Evolutionary conservation across 768 basidiomycete genomes (phyloP).

Genomic region (Suillus paluster): DNA sequence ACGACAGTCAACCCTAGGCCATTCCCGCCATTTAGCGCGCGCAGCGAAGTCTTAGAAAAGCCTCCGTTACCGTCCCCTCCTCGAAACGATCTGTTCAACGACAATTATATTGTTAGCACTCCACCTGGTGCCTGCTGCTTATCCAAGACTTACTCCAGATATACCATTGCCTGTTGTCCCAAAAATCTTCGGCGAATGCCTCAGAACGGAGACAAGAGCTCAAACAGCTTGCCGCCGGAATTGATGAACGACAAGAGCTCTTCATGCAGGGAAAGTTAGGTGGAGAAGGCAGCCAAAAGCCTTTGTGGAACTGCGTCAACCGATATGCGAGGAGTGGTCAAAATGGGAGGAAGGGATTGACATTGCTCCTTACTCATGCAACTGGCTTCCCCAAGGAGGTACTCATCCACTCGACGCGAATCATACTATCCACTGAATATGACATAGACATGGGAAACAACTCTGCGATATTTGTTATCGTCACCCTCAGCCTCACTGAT

Average conservation of each 20-base stretch:
- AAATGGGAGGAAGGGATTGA: conserved; percentile 45
- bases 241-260: conserved; percentile 10
- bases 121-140: conserved; percentile 35
- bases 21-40: too few species aligned
- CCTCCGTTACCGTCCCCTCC: conserved; percentile 24
- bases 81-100: conserved; percentile 21
- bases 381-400: conserved; percentile 92
- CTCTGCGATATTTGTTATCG: conserved; percentile 55
- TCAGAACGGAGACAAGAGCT: conserved; percentile 15
- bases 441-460: conserved; percentile 78
- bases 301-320: conserved; percentile 59
- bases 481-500: conserved; percentile 44
- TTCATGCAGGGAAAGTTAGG: conserved; percentile 16
- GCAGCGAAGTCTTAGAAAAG: too few species aligned
- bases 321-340: conserved; percentile 58
- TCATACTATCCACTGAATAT: too few species aligned
- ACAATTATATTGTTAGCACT: conserved; percentile 28
- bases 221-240: conserved; percentile 20
- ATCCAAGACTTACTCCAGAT: conserved; percentile 26
- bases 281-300: conserved; percentile 23
- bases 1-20: too few species aligned
- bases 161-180: conserved; percentile 28
- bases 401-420: neutral
- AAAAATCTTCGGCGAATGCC: neutral
- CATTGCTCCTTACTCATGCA: conserved; percentile 79